Evolutionary conservation across 331 rosid genomes (phyloP).

Genomic region (Quercus lobata): DNA sequence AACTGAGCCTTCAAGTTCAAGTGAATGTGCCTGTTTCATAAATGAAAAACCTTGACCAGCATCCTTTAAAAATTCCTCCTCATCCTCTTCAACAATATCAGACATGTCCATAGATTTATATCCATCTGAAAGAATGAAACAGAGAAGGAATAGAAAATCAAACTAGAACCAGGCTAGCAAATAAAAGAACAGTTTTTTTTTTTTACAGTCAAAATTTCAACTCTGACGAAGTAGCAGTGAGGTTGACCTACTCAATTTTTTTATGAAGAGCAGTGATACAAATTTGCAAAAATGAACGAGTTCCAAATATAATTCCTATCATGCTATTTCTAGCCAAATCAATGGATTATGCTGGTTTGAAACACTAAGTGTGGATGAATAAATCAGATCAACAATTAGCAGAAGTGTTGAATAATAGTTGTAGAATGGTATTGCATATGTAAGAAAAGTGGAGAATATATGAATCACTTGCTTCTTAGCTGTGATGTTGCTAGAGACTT

Average conservation of each 20-base stretch:
- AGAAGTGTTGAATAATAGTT: too few species aligned
- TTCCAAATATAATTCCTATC: background rate
- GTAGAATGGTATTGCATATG: too few species aligned
- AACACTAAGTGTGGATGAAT: slow-evolving; percentile 9
- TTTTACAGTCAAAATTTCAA: background rate
- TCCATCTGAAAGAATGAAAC: slow-evolving; percentile 53
- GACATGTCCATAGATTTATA: slow-evolving; percentile 47
- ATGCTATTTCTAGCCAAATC: slow-evolving; percentile 1
- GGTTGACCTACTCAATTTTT: background rate
- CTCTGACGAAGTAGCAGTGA: background rate
- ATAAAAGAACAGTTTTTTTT: background rate
- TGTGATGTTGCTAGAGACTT: too few species aligned
- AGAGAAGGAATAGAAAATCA: slow-evolving; percentile 13
- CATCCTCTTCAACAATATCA: slow-evolving; percentile 88
- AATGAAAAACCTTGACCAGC: slow-evolving; percentile 39
- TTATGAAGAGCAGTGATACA: background rate
- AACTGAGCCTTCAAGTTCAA: slow-evolving; percentile 35
- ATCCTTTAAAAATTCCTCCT: slow-evolving; percentile 72
- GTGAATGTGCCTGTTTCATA: slow-evolving; percentile 35
- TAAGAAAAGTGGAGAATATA: too few species aligned
- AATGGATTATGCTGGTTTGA: slow-evolving; percentile 10
- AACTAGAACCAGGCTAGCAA: slow-evolving; percentile 17
- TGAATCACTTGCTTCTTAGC: too few species aligned
- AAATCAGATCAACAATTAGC: background rate
- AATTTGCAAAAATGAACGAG: background rate